Evolutionary conservation across 2,329 filamentous ascomycete species (phyloP), one percentile per base, ranked within the genome.

Genomic region (Calycina herbarum): DNA sequence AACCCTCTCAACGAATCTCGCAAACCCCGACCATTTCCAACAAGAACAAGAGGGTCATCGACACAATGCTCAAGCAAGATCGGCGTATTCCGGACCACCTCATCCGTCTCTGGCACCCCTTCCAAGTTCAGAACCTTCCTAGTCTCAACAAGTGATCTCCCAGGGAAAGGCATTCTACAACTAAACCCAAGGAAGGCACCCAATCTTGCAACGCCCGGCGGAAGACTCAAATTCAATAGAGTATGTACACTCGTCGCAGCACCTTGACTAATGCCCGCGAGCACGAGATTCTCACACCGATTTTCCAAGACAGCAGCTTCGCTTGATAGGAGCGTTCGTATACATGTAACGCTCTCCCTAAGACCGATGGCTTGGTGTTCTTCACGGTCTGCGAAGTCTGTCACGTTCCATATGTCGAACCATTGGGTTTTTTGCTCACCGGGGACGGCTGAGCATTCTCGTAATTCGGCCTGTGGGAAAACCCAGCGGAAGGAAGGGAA

Each of bases 141-240:
- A 35, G 58, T 68, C 42, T 65, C 56, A 31, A 56, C 33, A 29
- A 66, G 61, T 5, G 64, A 68, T 60, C 40, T 59, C 29, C 64
- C 66, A 3, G 61, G 58, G 62, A 68, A 66, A 60, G 66, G 64
- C 64, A 68, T 65, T 61, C 66, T 65, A 42, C 66, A 64, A 24
- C 58, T 63, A 35, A 68, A 64, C 3, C 66, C 66, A 31, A 68
- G 42, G 27, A 68, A 66, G 11, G 64, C 66, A 27, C 66, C 66
- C 7, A 68, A 64, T 80, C 77, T 73, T 77, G 80, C 29, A 10
- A 31, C n/a, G 29, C 40, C 58, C 11, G 20, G 7, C 29, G n/a
- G 45, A 20, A 24, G 45, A 20, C 10, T 11, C 45, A 48, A 24
- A 48, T n/a, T 48, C n/a, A 48, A 48, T 2, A 48, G 17, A 3